Conservation (phyloP, 441 rosid genomes). For the Gossypium gossypioides region DNA sequence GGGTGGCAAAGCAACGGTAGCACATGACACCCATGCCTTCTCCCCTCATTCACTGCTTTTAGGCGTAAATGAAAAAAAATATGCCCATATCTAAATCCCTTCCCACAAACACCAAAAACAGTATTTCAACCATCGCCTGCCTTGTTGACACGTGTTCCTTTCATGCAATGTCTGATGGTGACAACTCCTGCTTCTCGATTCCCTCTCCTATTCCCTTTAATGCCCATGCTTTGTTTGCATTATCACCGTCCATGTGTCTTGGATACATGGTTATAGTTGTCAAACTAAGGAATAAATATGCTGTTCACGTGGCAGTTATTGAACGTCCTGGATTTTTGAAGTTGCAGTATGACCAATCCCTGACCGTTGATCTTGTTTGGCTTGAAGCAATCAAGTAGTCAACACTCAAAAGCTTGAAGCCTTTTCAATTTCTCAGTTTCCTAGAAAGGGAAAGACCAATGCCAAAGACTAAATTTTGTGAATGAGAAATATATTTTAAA, state of each 20-base stretch:
- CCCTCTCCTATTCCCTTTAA: background rate
- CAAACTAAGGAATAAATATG: background rate
- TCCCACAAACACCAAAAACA: background rate
- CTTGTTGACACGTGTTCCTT: conserved; percentile 19
- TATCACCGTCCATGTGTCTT: background rate
- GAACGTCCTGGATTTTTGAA: background rate
- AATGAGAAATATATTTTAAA: too few species aligned
- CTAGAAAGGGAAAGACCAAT: background rate
- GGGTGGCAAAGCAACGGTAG: conserved; percentile 14
- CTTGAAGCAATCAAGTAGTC: background rate
- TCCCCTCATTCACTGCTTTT: background rate
- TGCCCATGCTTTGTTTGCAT: background rate
- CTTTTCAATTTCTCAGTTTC: background rate
- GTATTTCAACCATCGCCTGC: conserved; percentile 1
- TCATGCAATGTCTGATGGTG: conserved; percentile 21
- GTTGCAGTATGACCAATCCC: conserved; percentile 17
- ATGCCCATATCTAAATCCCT: background rate
- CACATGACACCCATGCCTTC: conserved; percentile 33
- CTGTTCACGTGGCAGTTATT: background rate
- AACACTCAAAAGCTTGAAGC: background rate
- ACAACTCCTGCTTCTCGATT: conserved; percentile 18
- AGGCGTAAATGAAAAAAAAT: background rate
- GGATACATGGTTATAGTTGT: background rate
- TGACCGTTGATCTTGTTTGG: conserved; percentile 28
- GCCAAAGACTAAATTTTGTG: background rate